Conservation (phyloP, 176 grass and related monocot species). For the Musa itinerans region DNA sequence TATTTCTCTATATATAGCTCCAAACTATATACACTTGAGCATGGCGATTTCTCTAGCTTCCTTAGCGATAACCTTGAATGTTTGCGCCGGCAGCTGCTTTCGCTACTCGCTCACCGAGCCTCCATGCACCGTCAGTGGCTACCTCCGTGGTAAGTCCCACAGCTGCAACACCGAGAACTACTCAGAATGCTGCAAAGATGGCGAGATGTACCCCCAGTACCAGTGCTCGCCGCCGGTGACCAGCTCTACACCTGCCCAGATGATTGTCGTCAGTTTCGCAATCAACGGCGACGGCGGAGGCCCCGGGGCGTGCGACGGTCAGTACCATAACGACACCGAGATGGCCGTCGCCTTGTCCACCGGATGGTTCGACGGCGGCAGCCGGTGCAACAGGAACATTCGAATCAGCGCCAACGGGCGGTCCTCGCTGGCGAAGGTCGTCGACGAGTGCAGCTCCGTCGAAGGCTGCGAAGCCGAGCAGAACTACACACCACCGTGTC, state of each 20-base stretch:
- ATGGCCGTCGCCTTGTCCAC: conserved; percentile 11
- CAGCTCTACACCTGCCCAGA: too few species aligned
- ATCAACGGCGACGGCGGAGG: too few species aligned
- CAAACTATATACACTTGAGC: too few species aligned
- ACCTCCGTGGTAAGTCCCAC: conserved; percentile 4
- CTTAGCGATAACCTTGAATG: background rate
- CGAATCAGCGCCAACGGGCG: conserved; percentile 13
- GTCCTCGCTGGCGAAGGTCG: background rate
- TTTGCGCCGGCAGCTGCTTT: conserved; percentile 4
- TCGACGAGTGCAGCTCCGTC: conserved; percentile 20
- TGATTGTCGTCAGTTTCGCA: too few species aligned
- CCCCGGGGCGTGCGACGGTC: conserved; percentile 3
- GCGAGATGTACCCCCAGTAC: conserved; percentile 14
- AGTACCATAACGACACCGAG: conserved; percentile 13
- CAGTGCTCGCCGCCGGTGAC: conserved; percentile 7
- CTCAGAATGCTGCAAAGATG: background rate
- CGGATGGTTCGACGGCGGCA: conserved; percentile 14
- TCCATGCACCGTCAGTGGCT: background rate
- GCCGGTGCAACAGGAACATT: conserved; percentile 19
- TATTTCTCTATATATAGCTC: too few species aligned
- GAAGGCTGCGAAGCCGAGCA: background rate
- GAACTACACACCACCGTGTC: conserved; percentile 6
- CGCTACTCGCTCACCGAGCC: conserved; percentile 3
- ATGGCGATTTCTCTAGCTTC: background rate
- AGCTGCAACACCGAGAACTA: background rate